These are phyloP conservation scores for Boletellus sp. DNA, from an alignment of 768 basidiomycete species.

Conservation along the genomic window DNA sequence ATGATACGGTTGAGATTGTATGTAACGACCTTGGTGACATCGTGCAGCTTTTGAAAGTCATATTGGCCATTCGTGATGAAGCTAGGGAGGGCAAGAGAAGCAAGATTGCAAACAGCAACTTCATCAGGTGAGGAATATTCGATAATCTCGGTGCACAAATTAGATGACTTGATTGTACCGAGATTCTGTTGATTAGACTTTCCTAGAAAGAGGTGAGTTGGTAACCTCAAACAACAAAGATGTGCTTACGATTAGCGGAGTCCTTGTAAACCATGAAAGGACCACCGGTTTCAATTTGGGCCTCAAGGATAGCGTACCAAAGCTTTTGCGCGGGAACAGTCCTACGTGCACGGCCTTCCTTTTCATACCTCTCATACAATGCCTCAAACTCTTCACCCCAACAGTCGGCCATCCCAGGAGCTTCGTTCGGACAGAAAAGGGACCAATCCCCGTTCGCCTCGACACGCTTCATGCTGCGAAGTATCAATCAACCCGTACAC, in stretches of 20 bases:
- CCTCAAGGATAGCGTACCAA: constrained; percentile 96
- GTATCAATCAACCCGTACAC: neutral
- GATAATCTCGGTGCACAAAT: constrained; percentile 98
- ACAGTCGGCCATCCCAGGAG: constrained; percentile 84
- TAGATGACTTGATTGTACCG: constrained; percentile 98
- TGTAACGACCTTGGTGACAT: constrained; percentile 88
- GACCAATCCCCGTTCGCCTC: constrained; percentile 90
- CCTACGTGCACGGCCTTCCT: constrained; percentile 82
- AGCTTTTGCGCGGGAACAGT: constrained; percentile 92
- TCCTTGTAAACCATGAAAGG: constrained; percentile 99
- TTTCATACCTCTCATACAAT: constrained; percentile 83
- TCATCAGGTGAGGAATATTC: constrained; percentile 98
- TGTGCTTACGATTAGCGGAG: constrained; percentile 74
- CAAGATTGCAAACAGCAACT: constrained; percentile 97
- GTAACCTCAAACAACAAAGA: neutral
- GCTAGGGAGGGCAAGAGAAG: constrained; percentile 91
- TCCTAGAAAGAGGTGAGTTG: constrained; percentile 39
- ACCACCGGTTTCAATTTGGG: constrained; percentile 97
- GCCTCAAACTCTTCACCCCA: constrained; percentile 87
- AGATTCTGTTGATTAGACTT: constrained; percentile 99
- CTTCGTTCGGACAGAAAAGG: constrained; percentile 97
- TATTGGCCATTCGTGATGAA: constrained; percentile 81
- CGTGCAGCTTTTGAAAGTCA: constrained; percentile 94
- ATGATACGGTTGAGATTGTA: constrained; percentile 94
- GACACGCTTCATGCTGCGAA: constrained; percentile 88